Conservation (phyloP, 108 stramenopile genomes). For the Cylindrotheca closterium region DNA sequence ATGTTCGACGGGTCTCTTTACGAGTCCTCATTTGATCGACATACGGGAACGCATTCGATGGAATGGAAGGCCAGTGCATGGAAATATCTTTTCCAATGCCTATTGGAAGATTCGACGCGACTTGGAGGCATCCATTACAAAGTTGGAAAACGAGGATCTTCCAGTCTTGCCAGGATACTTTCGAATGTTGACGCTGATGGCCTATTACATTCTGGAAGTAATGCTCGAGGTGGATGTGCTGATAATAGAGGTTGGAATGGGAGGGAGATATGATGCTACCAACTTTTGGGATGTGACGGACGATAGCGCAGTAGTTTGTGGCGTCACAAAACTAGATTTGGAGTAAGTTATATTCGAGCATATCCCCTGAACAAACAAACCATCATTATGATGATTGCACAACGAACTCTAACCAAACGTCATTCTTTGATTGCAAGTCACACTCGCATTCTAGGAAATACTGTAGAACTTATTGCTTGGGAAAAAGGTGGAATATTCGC, state of each 20-base stretch:
- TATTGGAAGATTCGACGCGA: conserved; percentile 65
- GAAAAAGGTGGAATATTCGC: conserved; percentile 93
- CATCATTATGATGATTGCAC: too few species aligned
- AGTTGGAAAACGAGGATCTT: conserved; percentile 13
- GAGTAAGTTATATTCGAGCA: too few species aligned
- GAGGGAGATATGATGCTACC: conserved; percentile 94
- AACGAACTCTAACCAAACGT: too few species aligned
- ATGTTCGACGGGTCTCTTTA: conserved; percentile 79
- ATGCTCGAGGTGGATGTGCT: conserved; percentile 67
- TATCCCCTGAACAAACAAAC: too few species aligned
- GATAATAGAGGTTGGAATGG: conserved; percentile 93
- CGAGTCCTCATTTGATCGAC: conserved; percentile 88
- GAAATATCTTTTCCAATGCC: conserved; percentile 53
- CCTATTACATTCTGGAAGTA: conserved; percentile 59
- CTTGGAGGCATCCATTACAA: conserved; percentile 6
- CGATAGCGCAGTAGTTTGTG: conserved; percentile 26
- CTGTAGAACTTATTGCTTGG: conserved; percentile 90
- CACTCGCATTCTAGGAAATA: conserved; percentile 82
- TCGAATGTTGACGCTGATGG: conserved; percentile 89
- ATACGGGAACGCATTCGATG: conserved; percentile 88
- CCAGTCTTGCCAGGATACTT: conserved; percentile 85
- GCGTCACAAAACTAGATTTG: conserved; percentile 29
- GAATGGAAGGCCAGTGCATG: conserved; percentile 76
- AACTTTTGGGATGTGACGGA: conserved; percentile 66
- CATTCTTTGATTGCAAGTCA: conserved; percentile 86